Evolutionary conservation across 1,284 basidiomycete species (phyloP).

Genomic region (Boletus sp.): DNA sequence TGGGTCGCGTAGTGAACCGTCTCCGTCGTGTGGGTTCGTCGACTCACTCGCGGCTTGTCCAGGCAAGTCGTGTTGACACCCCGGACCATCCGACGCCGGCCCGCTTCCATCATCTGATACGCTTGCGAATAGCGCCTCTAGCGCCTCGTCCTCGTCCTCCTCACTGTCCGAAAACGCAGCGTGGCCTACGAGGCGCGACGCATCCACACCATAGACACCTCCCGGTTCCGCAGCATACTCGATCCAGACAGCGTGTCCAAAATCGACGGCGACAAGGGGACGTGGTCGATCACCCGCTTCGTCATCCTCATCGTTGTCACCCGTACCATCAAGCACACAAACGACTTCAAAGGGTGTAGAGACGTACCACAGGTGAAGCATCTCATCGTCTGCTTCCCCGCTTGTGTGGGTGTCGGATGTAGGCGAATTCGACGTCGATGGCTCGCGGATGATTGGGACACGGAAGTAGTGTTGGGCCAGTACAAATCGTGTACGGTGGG

Average conservation of each 20-base stretch:
- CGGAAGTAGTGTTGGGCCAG: constrained; percentile 73
- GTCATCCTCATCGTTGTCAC: constrained; percentile 36
- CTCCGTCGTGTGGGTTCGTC: constrained; percentile 21
- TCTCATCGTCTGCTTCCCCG: constrained; percentile 40
- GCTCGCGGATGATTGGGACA: constrained; percentile 46
- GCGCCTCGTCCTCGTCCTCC: constrained; percentile 17
- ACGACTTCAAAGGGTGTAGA: constrained; percentile 68
- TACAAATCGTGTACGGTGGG: constrained; percentile 60
- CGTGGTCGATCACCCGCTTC: constrained; percentile 48
- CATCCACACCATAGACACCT: constrained; percentile 28
- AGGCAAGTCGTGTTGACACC: neutral
- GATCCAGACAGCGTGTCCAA: constrained; percentile 74
- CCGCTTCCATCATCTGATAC: constrained; percentile 11
- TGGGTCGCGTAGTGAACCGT: constrained; percentile 25
- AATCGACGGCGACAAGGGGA: constrained; percentile 73
- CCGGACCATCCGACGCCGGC: neutral
- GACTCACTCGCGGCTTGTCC: constrained; percentile 7
- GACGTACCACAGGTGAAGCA: constrained; percentile 69
- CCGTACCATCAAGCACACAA: constrained; percentile 51
- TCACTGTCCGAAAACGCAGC: constrained; percentile 23
- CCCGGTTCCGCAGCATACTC: constrained; percentile 50
- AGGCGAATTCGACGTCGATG: constrained; percentile 3
- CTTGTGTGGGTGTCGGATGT: neutral
- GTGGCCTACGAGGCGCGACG: constrained; percentile 25
- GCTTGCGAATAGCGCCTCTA: constrained; percentile 16